phyloP scores from a whole-genome alignment of 2,329 filamentous ascomycete species.

The Arthrobotrys musiformis region DNA sequence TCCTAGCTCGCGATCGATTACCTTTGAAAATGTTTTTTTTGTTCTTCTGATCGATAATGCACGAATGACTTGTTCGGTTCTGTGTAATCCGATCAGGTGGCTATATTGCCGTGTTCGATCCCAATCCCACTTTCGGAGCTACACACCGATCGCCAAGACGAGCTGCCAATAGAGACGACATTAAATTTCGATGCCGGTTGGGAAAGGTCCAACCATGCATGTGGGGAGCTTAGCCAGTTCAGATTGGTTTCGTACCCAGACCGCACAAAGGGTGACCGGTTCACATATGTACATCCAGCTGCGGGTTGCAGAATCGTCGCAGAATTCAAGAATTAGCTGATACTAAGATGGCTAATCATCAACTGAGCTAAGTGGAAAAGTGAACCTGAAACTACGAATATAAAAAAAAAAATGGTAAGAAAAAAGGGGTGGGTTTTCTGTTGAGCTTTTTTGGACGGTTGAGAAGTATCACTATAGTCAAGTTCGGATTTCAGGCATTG shows the following conservation, averaged over 20 bases:
- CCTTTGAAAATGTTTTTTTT: background rate
- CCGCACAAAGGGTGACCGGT: too few species aligned
- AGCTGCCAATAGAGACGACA: background rate
- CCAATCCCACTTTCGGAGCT: background rate
- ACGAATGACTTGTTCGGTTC: background rate
- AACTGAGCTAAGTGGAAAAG: too few species aligned
- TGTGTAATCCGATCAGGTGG: background rate
- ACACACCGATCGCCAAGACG: conserved; percentile 27
- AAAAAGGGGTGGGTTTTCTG: background rate
- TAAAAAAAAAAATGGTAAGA: too few species aligned
- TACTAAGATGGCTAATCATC: too few species aligned
- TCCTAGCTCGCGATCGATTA: background rate
- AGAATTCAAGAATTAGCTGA: too few species aligned
- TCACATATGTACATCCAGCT: too few species aligned
- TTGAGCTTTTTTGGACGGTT: background rate
- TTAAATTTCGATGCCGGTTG: background rate
- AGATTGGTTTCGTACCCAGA: too few species aligned
- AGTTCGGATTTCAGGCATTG: background rate
- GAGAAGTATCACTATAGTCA: too few species aligned
- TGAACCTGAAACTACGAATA: too few species aligned
- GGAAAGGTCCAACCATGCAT: conserved; percentile 13
- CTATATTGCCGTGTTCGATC: conserved; percentile 14
- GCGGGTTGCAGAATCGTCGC: too few species aligned
- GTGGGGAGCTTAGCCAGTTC: background rate
- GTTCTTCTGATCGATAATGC: too few species aligned